Percentiles rank a stretch among this genome's conserved stretches.
These are phyloP conservation scores for Puya raimondii DNA, from an alignment of 176 grass and related monocot genomes.

Conservation along the genomic window DNA sequence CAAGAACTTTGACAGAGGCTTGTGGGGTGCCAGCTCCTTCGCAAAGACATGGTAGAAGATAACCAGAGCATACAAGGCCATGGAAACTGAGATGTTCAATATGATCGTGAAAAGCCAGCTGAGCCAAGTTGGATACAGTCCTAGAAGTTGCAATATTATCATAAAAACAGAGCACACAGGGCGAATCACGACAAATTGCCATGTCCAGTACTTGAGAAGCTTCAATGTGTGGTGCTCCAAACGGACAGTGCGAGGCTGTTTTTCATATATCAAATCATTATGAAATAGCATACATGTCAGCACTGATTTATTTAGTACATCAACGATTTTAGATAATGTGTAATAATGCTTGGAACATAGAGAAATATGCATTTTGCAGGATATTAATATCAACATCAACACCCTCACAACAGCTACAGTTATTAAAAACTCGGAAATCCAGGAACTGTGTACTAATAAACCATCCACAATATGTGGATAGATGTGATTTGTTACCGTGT, in stretches of 20 bases:
- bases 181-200: constrained; percentile 97
- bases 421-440: no score
- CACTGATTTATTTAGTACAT: not conserved
- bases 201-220: constrained; percentile 98
- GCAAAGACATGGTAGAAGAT: constrained; percentile 96
- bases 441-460: no score
- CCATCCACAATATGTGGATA: no score
- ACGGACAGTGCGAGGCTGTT: constrained; percentile 60
- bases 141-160: constrained; percentile 82
- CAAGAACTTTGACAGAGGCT: constrained; percentile 84
- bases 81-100: constrained; percentile 89
- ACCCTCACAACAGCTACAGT: no score
- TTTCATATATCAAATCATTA: constrained; percentile 6
- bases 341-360: no score
- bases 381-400: no score
- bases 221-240: constrained; percentile 84
- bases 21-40: constrained; percentile 92
- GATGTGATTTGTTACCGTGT: no score
- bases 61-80: constrained; percentile 86
- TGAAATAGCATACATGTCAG: not conserved
- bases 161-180: constrained; percentile 75
- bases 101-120: constrained; percentile 88
- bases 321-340: not conserved
- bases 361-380: no score
- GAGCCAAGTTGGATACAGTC: constrained; percentile 68